Base-by-base conservation (phyloP, 495 filamentous ascomycete genomes). In the Talaromyces wortmannii region DNA sequence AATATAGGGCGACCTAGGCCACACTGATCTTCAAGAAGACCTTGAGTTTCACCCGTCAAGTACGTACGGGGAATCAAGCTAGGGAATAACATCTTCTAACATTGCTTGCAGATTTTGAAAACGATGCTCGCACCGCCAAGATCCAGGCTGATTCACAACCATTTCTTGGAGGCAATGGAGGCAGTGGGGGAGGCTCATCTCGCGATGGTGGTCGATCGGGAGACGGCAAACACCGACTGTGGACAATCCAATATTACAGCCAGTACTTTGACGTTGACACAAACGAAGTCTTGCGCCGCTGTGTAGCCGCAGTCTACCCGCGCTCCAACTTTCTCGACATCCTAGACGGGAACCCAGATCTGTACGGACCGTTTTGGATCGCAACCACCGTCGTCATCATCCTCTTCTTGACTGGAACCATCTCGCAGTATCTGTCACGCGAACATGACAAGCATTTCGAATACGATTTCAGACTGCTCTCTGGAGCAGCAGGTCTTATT, bases 251-350 rank as follows among this genome's bases (percentile, higher is more conserved):
- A 55, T 98, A 96, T 78, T 98, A 98, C 76, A 84, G 91, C 53
- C 95, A 92, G 74, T 97, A 88, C 78, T 98, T 98, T 72, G 94
- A 97, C 62, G 92, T 98, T 53, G 92, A 97, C 69, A 97, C 94
- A 42, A 85, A 82, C 59, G 84, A 89, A 52, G 91, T 98, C 31
- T 73, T 96, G 46, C 74, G 81, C 61, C 87, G 94, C 55, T 96
- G 92, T 66, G 79, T 83, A 64, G 87, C 90, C 0, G 84, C 92
- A 18, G 72, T 97, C 29, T 95, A 87, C 71, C 94, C 95, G 31
- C 83, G 90, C 50, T 84, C 84, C 48, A 96, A 95, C 75, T 98
- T 98, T 71, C 83, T 98, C 55, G 94, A 98, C 63, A 88, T 97
- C 33, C 78, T 97, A 6, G 94, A 97, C 61, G 94, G 91, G n/a